Base-by-base conservation (phyloP, 2,329 filamentous ascomycete genomes). In the Talaromyces amestolkiae region DNA sequence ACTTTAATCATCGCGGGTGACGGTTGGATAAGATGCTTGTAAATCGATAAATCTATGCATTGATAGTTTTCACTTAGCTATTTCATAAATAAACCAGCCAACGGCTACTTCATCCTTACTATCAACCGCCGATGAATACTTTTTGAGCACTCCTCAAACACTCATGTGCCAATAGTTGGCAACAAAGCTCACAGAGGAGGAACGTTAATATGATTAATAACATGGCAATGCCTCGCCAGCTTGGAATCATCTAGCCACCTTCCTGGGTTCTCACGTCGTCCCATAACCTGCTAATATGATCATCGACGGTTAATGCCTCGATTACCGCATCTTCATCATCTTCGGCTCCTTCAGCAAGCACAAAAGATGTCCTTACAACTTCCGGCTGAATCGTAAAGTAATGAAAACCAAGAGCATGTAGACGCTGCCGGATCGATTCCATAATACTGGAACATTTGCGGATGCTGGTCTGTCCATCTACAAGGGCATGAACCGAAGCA, bases 341-440 rank as follows among this genome's bases (percentile, higher is more conserved):
- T 15, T 2, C 15, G 9, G 7, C 24, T 2, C 15, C 49, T 33
- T n/a, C 27, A 19, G 49, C 9, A 33, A 53, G 17, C 15, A 61
- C 31, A 27, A 11, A 68, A 5, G 51, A 56, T 27, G 70, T 67
- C 0, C 61, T 61, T 5, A 72, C 72, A 17, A 84, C 69, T 73
- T 91, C 89, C 0, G 89, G 89, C 76, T 92, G 90, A 37, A 93
- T 73, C 1, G 90, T 92, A 3, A 82, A 83, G 13, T 87, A 90
- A 74, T 92, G 88, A 67, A 93, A 87, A 5, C 89, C 90, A 71
- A 91, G 91, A 1, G 85, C 88, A 71, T 91, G 89, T 45, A 93
- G 82, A 72, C 89, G 92, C 73, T 91, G 85, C 66, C 84, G 84
- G 62, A 91, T 85, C 1, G 84, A 85, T 70, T 83, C 85, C 1